Base-by-base conservation (phyloP, 164 flowering plant genomes). In the Kalanchoe fedtschenkoi region DNA sequence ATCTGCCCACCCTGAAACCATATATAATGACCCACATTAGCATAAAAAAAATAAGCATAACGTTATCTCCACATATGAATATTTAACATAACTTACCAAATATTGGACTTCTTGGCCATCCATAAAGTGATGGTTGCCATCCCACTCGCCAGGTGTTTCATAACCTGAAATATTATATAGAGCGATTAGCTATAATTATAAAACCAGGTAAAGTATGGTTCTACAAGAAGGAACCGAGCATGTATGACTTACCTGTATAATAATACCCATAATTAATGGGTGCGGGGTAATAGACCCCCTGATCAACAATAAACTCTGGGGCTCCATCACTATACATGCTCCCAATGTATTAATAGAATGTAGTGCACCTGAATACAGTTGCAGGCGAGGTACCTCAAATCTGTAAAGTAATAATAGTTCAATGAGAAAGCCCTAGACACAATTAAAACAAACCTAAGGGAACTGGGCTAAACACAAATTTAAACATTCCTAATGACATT, bases 41-140 rank as follows among this genome's bases (percentile, higher is more conserved):
- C 5, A 61, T 16, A n/a, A 30, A 65, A 1, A n/a, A n/a, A n/a
- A n/a, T n/a, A 57, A 34, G 21, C 15, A n/a, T 38, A 4, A 24
- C 19, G 43, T 30, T 58, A 4, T n/a, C 14, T 42, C 16, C 47
- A 17, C 15, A 39, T 15, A 39, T 39, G 22, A 47, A 51, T n/a
- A 51, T 51, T 2, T 37, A 37, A 15, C 13, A 51, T 19, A 62
- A 78, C 83, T 76, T 67, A 88, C 97, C 66, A 82, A 34, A 56
- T 72, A 83, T 59, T 88, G 91, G 77, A 77, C 58, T 65, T 86
- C 88, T 32, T 69, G 82, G 83, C 91, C 90, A 80, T 85, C 95
- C 75, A 85, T 83, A 81, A 82, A 59, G 61, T 77, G 79, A 43
- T 75, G 74, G 64, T 83, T 88, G 81, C 85, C 93, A 75, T 85